Evolutionary conservation across 352 stramenopile genomes (phyloP), one percentile per base, ranked within the genome.

Genomic region (Pythium apleroticum): DNA sequence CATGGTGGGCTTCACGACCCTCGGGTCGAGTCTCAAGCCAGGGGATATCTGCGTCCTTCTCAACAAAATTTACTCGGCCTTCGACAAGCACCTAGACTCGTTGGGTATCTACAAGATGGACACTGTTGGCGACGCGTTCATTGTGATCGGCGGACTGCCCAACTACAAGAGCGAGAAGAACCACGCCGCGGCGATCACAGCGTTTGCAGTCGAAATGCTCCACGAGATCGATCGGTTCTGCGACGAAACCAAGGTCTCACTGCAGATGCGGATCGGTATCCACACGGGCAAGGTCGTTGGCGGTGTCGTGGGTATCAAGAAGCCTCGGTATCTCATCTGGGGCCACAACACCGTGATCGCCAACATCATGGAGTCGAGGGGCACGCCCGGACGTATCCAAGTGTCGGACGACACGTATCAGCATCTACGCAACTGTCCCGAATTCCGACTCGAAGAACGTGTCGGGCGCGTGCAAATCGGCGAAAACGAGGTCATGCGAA

Each of bases 61-160:
- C 20, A 91, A 95, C 75, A 81, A 91, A 41, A 85, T 91, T 54
- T 93, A 90, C 67, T 88, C 71, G 19, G 79, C 82, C 12, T 95
- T 95, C 60, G 88, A 96, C 54, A 80, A 77, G 20, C 86, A 95
- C 45, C 61, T 96, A n/a, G 87, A 94, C 35, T 55, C 80, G 10
- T 69, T 87, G n/a, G 84, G 84, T 3, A 77, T 96, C 12, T 96
- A 95, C 77, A 95, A 95, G 54, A 89, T 96, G 77, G 87, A 93
- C 65, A 96, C 87, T 0, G 83, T 96, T 0, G 86, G 88, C 14
- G 86, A 95, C 66, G 88, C 84, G 1, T 96, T 94, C 56, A 92
- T 96, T 30, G 88, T 93, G 35, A 80, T 95, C 12, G 86, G 80
- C 4, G 86, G 82, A 0, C 46, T 96, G 14, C 81, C 85, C 12